phyloP scores from a whole-genome alignment of 306 rosid genomes.

The Gynostemma pentaphyllum region DNA sequence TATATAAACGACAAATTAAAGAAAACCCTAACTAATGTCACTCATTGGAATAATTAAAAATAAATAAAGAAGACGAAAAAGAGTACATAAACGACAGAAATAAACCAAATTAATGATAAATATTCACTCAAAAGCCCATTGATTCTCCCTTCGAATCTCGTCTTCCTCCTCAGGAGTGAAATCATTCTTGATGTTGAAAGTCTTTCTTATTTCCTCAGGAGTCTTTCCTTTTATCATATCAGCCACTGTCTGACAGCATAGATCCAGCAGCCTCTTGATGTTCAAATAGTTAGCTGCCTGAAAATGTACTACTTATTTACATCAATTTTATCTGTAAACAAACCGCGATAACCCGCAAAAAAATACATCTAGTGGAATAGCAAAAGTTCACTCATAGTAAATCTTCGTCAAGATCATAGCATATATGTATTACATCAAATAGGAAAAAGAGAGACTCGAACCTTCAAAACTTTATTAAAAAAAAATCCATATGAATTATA shows the following conservation, averaged over 20 bases:
- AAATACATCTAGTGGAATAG: too few species aligned
- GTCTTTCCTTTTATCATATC: slow-evolving; percentile 21
- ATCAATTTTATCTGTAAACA: too few species aligned
- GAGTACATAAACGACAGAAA: not conserved
- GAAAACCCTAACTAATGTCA: too few species aligned
- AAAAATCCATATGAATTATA: too few species aligned
- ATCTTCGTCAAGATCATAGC: too few species aligned
- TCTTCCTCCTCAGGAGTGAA: slow-evolving; percentile 26
- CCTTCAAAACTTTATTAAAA: too few species aligned
- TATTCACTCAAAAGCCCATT: slow-evolving; percentile 11
- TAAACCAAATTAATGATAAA: not conserved
- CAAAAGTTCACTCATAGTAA: too few species aligned
- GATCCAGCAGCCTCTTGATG: slow-evolving; percentile 18
- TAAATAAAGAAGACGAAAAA: not conserved
- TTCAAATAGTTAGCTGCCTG: slow-evolving; percentile 32
- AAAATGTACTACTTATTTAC: not conserved
- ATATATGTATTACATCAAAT: too few species aligned
- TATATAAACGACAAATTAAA: too few species aligned
- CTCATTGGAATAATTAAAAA: too few species aligned
- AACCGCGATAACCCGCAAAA: too few species aligned
- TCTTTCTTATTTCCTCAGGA: slow-evolving; percentile 13
- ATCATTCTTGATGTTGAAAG: slow-evolving; percentile 23
- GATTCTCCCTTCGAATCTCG: slow-evolving; percentile 2
- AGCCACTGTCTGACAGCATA: slow-evolving; percentile 15
- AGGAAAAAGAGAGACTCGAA: too few species aligned